Conservation (phyloP, 2,329 filamentous ascomycete species). For the Pyrenochaeta sp. region DNA sequence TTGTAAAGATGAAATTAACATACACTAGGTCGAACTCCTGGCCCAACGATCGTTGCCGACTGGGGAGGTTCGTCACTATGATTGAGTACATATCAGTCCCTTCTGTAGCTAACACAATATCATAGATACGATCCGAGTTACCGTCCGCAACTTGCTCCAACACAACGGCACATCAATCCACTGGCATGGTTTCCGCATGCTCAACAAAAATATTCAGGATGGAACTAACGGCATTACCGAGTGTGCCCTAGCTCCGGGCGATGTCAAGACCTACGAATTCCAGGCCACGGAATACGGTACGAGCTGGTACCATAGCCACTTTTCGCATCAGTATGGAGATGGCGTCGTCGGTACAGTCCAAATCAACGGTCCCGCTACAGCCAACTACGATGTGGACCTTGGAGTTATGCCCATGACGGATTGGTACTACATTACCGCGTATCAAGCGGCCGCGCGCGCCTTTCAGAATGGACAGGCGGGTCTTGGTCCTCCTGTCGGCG, state of each 20-base stretch:
- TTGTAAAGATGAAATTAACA: not conserved
- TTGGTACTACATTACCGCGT: conserved; percentile 55
- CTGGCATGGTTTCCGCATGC: conserved; percentile 68
- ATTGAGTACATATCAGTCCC: not conserved
- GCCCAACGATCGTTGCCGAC: conserved; percentile 65
- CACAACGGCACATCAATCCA: conserved; percentile 70
- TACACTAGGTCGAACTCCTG: conserved; percentile 64
- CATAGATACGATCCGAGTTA: conserved; percentile 45
- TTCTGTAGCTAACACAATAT: not conserved
- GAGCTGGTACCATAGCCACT: conserved; percentile 54
- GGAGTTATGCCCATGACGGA: conserved; percentile 34
- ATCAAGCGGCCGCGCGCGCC: conserved; percentile 35
- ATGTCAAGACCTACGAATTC: conserved; percentile 40
- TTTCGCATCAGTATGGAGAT: conserved; percentile 54
- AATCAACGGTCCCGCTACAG: conserved; percentile 42
- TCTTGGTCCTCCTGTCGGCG: conserved; percentile 48
- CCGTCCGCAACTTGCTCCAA: conserved; percentile 62
- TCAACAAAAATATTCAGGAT: conserved; percentile 63
- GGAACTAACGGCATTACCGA: conserved; percentile 58
- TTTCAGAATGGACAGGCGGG: conserved; percentile 26
- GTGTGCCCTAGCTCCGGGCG: conserved; percentile 60
- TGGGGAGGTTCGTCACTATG: conserved; percentile 25
- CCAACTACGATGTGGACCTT: conserved; percentile 42
- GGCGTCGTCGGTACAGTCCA: conserved; percentile 49
- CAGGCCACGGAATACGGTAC: conserved; percentile 41